A percentile compares a stretch with the other conserved stretches of the same genome.
Conservation (phyloP, 495 filamentous ascomycete species). For the Sporormia fimetaria region DNA sequence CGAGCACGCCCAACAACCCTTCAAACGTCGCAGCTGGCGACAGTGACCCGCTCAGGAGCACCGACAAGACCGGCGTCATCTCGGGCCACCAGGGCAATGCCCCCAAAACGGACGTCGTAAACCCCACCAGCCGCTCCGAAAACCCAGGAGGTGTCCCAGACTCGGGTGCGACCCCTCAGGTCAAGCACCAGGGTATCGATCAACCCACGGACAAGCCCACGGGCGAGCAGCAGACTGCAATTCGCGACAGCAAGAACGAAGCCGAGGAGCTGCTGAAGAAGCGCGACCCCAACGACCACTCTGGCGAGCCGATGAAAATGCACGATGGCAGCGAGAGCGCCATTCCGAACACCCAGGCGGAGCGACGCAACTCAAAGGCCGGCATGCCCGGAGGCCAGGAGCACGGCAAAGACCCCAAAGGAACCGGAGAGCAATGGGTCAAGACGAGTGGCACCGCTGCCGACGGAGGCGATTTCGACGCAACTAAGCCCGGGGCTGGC, state of each 20-base stretch:
- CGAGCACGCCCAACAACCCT: conserved; percentile 4
- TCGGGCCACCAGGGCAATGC: conserved; percentile 4
- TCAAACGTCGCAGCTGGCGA: conserved; percentile 9
- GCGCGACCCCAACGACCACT: conserved; percentile 24
- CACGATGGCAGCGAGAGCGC: conserved; percentile 24
- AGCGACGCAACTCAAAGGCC: conserved; percentile 31
- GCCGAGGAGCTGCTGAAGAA: conserved; percentile 16
- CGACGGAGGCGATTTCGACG: conserved; percentile 49
- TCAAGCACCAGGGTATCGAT: conserved; percentile 35
- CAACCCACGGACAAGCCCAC: conserved; percentile 27
- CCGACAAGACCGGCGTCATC: conserved; percentile 24
- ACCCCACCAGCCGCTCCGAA: conserved; percentile 4
- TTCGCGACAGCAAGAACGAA: conserved; percentile 15
- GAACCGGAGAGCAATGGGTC: conserved; percentile 44
- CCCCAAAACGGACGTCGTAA: too few relatives aligned
- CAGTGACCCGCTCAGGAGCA: conserved; percentile 15
- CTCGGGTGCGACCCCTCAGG: conserved; percentile 11
- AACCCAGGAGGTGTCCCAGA: conserved; percentile 21
- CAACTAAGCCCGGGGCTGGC: conserved; percentile 49
- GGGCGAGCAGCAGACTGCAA: conserved; percentile 11
- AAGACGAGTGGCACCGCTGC: conserved; percentile 43
- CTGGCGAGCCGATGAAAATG: conserved; percentile 24
- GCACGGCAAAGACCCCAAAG: conserved; percentile 39
- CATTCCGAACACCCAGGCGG: conserved; percentile 10
- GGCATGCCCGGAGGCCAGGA: conserved; percentile 40